Evolutionary conservation across 768 basidiomycete genomes (phyloP).

Genomic region (Trametes cubensis): DNA sequence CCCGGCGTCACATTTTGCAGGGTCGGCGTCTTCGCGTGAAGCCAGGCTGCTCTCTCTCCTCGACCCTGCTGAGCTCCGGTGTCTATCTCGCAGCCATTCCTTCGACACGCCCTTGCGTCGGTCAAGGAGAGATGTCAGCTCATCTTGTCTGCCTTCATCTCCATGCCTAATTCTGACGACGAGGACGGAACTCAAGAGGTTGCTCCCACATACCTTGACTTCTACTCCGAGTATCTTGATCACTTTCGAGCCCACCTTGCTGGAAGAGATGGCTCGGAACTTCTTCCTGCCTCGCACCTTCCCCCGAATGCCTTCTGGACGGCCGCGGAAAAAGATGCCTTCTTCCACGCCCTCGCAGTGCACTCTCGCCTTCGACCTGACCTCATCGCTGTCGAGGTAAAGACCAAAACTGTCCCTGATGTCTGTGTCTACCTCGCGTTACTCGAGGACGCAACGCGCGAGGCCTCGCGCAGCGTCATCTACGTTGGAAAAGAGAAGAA

Average conservation of each 20-base stretch:
- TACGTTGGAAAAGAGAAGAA: conserved; percentile 7
- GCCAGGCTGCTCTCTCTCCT: background rate
- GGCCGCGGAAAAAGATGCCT: conserved; percentile 61
- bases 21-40: background rate
- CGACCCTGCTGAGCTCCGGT: background rate
- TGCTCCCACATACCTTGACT: conserved; percentile 28
- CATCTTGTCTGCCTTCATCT: background rate
- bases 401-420: conserved; percentile 66
- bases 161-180: conserved; percentile 22
- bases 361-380: conserved; percentile 78
- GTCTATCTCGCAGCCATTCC: background rate
- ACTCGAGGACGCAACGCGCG: conserved; percentile 40
- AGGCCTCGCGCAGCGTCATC: conserved; percentile 26
- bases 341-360: conserved; percentile 70
- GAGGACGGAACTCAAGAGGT: conserved; percentile 15
- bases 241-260: conserved; percentile 41
- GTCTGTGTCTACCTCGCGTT: conserved; percentile 67
- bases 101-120: background rate
- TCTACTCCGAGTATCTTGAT: conserved; percentile 40
- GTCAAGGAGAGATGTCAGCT: conserved; percentile 17
- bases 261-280: conserved; percentile 37
- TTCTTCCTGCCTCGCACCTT: conserved; percentile 38
- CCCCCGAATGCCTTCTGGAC: conserved; percentile 57
- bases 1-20: conserved; percentile 4
- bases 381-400: conserved; percentile 68